These are phyloP conservation scores for Trichoderma lentiforme DNA, from an alignment of 2,329 filamentous ascomycete genomes.

Conservation along the genomic window DNA sequence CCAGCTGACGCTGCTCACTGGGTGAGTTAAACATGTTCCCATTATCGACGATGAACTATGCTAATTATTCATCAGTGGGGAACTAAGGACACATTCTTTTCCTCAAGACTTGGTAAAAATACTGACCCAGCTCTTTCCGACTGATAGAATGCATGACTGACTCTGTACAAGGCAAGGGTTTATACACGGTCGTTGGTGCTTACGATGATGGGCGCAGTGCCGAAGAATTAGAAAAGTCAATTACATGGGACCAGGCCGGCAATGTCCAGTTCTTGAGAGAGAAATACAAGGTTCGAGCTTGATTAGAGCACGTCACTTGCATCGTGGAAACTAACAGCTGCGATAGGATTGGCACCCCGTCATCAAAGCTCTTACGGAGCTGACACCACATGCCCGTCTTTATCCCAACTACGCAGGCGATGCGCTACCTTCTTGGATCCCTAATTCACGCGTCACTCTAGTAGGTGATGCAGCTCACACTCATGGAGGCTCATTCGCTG, in stretches of 20 bases:
- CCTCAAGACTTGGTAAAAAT: conserved; percentile 36
- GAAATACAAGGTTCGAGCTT: conserved; percentile 27
- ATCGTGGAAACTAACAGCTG: neutral
- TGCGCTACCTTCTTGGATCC: conserved; percentile 38
- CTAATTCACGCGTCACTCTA: conserved; percentile 27
- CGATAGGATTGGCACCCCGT: conserved; percentile 38
- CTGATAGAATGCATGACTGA: neutral
- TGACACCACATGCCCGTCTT: conserved; percentile 38
- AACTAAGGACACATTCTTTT: conserved; percentile 16
- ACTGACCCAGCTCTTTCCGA: neutral
- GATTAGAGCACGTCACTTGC: neutral
- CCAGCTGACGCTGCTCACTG: conserved; percentile 21
- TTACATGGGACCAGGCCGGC: conserved; percentile 38
- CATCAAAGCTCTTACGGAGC: conserved; percentile 37
- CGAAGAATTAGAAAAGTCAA: conserved; percentile 28
- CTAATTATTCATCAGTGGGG: conserved; percentile 21
- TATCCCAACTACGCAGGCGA: conserved; percentile 42
- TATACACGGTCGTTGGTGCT: conserved; percentile 43
- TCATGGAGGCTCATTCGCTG: conserved; percentile 39
- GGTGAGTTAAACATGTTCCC: neutral
- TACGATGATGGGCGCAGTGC: conserved; percentile 35
- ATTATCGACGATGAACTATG: too few relatives aligned
- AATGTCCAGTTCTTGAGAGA: conserved; percentile 34
- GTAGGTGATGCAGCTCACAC: conserved; percentile 40
- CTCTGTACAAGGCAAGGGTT: conserved; percentile 22